Evolutionary conservation across 495 filamentous ascomycete species (phyloP).

Genomic region (Trichoderma gamsii): DNA sequence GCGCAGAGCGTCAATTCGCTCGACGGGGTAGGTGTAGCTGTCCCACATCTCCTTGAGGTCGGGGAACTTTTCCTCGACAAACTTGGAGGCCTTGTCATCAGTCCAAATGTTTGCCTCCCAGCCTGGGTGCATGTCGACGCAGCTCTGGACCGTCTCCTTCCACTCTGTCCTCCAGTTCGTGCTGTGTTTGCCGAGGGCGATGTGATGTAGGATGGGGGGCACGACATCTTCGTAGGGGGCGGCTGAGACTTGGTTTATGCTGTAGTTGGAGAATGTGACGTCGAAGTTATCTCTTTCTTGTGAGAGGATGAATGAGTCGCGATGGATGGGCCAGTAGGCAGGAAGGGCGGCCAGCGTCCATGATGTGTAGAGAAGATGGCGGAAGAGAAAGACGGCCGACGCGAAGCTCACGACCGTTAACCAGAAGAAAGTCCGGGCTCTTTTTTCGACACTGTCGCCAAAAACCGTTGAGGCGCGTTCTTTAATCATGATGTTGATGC

Average conservation of each 20-base stretch:
- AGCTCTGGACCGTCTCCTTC: constrained; percentile 30
- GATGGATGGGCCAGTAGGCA: constrained; percentile 24
- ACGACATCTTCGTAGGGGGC: constrained; percentile 28
- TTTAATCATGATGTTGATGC: neutral
- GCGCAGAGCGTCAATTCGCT: constrained; percentile 32
- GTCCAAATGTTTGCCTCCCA: constrained; percentile 36
- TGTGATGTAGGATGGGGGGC: constrained; percentile 36
- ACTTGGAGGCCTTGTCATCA: constrained; percentile 27
- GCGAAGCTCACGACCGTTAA: constrained; percentile 2
- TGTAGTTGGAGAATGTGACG: constrained; percentile 36
- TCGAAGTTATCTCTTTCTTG: constrained; percentile 31
- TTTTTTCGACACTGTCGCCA: neutral
- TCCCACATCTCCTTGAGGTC: constrained; percentile 19
- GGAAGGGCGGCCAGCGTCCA: constrained; percentile 29
- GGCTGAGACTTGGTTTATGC: constrained; percentile 25
- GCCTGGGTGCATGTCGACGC: constrained; percentile 32
- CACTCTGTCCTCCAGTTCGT: constrained; percentile 25
- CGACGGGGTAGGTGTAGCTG: constrained; percentile 30
- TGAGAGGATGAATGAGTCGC: constrained; percentile 27
- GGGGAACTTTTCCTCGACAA: constrained; percentile 30
- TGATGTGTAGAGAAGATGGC: constrained; percentile 22
- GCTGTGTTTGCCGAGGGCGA: constrained; percentile 28
- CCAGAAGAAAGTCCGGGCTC: neutral
- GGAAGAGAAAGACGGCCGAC: constrained; percentile 20
- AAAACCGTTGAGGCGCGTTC: neutral